Conservation (phyloP, 2,329 filamentous ascomycete species). For the Chrysoporthe cubensis region DNA sequence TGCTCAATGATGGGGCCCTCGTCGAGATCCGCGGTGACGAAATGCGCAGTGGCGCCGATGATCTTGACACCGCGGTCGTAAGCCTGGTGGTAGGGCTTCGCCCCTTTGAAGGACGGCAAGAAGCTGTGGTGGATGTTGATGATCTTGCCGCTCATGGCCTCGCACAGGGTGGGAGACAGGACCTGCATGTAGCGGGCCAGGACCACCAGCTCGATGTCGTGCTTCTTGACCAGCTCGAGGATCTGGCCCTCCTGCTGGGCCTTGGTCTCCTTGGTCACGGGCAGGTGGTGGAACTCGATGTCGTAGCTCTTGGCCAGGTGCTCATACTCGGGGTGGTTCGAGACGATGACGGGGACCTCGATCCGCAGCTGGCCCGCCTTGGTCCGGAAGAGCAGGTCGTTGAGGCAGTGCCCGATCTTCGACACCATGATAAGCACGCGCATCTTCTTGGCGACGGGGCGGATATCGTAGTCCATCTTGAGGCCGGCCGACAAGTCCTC, state of each 20-base stretch:
- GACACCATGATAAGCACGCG: conserved; percentile 87
- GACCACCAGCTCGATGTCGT: conserved; percentile 78
- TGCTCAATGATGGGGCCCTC: conserved; percentile 91
- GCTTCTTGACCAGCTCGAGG: conserved; percentile 68
- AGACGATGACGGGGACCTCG: conserved; percentile 77
- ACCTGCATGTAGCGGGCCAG: conserved; percentile 90
- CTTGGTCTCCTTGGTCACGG: conserved; percentile 80
- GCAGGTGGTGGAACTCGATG: conserved; percentile 80
- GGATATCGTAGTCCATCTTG: conserved; percentile 72
- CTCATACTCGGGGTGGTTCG: conserved; percentile 78
- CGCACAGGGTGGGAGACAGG: conserved; percentile 73
- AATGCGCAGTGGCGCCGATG: conserved; percentile 83
- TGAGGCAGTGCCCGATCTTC: conserved; percentile 85
- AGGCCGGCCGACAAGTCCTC: conserved; percentile 64
- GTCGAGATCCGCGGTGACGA: conserved; percentile 82
- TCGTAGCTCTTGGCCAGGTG: conserved; percentile 72
- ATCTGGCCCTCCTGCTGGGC: conserved; percentile 71
- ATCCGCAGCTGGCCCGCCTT: conserved; percentile 75
- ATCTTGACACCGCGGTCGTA: conserved; percentile 88
- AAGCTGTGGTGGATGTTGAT: conserved; percentile 94
- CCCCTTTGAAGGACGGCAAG: conserved; percentile 85
- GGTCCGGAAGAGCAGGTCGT: conserved; percentile 80
- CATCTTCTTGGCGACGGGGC: conserved; percentile 70
- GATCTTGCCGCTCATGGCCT: conserved; percentile 80
- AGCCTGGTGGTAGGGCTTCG: conserved; percentile 86